phyloP scores from a whole-genome alignment of 495 filamentous ascomycete species.

The Acidomyces sp. region DNA sequence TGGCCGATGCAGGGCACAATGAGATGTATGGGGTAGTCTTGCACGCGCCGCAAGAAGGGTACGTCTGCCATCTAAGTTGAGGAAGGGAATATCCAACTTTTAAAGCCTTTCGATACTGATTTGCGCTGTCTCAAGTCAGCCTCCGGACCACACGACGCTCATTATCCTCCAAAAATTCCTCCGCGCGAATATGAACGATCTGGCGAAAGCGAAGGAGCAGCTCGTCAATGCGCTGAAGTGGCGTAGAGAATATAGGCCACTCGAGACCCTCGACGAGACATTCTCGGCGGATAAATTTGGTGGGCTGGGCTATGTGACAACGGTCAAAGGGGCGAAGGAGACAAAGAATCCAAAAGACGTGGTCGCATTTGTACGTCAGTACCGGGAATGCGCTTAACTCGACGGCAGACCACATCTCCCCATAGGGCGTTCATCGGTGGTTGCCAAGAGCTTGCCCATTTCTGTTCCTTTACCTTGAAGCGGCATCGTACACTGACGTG shows the following conservation, averaged over 20 bases:
- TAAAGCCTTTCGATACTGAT: neutral
- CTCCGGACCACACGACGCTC: slow-evolving; percentile 50
- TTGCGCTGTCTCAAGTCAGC: slow-evolving; percentile 1
- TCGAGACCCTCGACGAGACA: slow-evolving; percentile 32
- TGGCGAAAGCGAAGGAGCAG: slow-evolving; percentile 58
- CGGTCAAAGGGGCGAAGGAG: slow-evolving; percentile 30
- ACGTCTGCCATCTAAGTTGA: slow-evolving; percentile 24
- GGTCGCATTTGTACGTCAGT: too few species aligned
- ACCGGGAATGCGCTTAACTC: too few species aligned
- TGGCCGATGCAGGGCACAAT: slow-evolving; percentile 38
- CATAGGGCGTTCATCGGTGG: too few species aligned
- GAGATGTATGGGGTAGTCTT: slow-evolving; percentile 66
- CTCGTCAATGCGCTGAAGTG: slow-evolving; percentile 65
- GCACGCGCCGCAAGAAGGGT: slow-evolving; percentile 1
- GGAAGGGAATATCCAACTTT: too few species aligned
- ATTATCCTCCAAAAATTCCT: slow-evolving; percentile 84
- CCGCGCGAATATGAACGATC: slow-evolving; percentile 67
- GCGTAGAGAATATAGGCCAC: slow-evolving; percentile 52
- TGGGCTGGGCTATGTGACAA: slow-evolving; percentile 43
- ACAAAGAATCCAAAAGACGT: slow-evolving; percentile 34
- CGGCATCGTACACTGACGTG: too few species aligned
- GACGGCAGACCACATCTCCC: too few species aligned
- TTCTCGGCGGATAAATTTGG: slow-evolving; percentile 43
- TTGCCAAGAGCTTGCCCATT: too few species aligned
- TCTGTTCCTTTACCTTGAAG: too few species aligned